Evolutionary conservation across 2,329 filamentous ascomycete genomes (phyloP).

Genomic region (Epichloe glyceriae): DNA sequence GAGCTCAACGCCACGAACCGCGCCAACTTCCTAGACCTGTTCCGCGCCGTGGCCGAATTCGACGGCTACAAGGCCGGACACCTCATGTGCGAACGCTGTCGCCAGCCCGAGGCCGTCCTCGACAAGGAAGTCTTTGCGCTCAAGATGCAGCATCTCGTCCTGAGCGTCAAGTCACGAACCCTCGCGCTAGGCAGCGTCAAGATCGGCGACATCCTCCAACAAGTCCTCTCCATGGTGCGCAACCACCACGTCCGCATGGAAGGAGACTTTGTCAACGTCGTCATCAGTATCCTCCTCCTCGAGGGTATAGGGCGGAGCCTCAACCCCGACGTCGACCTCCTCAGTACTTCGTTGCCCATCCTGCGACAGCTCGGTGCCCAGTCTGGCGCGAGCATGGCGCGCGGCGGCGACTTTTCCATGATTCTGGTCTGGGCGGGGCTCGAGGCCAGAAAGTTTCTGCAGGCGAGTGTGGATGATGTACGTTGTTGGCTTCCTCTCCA

Average conservation of each 20-base stretch:
- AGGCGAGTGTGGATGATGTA: constrained; percentile 80
- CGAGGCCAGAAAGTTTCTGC: constrained; percentile 77
- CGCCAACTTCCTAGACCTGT: constrained; percentile 84
- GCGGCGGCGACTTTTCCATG: constrained; percentile 69
- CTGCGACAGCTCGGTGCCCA: constrained; percentile 75
- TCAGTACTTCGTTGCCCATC: constrained; percentile 78
- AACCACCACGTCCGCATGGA: constrained; percentile 86
- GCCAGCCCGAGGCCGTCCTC: constrained; percentile 80
- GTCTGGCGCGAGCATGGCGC: constrained; percentile 55
- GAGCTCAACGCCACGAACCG: constrained; percentile 81
- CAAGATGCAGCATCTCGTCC: constrained; percentile 91
- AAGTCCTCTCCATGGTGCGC: constrained; percentile 85
- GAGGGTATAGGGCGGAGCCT: constrained; percentile 86
- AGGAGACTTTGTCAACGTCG: constrained; percentile 96
- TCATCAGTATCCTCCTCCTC: constrained; percentile 82
- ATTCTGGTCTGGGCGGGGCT: constrained; percentile 83
- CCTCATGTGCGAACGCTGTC: constrained; percentile 90
- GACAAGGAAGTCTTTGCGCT: constrained; percentile 84
- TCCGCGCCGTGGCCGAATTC: constrained; percentile 91
- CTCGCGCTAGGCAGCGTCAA: constrained; percentile 88
- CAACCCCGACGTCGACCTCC: constrained; percentile 76
- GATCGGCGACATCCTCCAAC: constrained; percentile 87
- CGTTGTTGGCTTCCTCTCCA: constrained; percentile 20
- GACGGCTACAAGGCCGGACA: constrained; percentile 92
- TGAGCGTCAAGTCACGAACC: constrained; percentile 80